These are phyloP conservation scores for Leishmania guyanensis DNA, from an alignment of 208 protist genomes.

Conservation along the genomic window DNA sequence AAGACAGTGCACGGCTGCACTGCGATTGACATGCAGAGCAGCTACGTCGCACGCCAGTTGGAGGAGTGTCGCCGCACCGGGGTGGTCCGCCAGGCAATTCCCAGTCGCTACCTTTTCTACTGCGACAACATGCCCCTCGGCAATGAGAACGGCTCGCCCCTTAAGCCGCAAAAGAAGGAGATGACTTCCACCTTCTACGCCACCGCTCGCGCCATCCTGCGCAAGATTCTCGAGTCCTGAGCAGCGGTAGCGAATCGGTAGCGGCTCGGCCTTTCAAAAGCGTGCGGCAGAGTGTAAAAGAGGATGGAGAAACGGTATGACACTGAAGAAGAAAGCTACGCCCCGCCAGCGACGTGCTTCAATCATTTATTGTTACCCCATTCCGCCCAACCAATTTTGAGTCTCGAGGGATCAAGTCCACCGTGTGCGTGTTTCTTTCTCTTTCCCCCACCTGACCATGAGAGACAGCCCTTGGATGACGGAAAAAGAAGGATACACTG, in stretches of 20 bases:
- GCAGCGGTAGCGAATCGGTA: background rate
- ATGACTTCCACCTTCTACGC: conserved; percentile 75
- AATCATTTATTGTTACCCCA: too few relatives aligned
- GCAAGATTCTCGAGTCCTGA: conserved; percentile 31
- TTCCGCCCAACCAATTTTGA: too few relatives aligned
- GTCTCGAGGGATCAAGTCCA: too few relatives aligned
- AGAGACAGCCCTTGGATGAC: too few relatives aligned
- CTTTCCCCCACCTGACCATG: too few relatives aligned
- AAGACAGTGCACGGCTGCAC: conserved; percentile 76
- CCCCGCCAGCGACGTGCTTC: too few relatives aligned
- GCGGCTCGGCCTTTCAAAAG: too few relatives aligned
- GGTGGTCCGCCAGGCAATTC: conserved; percentile 46
- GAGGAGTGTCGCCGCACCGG: conserved; percentile 73
- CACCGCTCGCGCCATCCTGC: conserved; percentile 48
- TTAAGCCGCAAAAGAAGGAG: conserved; percentile 49
- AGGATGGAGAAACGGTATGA: too few relatives aligned
- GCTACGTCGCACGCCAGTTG: conserved; percentile 76
- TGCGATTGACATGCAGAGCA: conserved; percentile 86
- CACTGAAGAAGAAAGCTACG: too few relatives aligned
- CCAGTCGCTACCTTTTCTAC: conserved; percentile 83
- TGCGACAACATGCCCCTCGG: conserved; percentile 79
- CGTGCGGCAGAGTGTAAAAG: too few relatives aligned
- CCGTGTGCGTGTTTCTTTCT: too few relatives aligned
- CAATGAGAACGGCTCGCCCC: conserved; percentile 50
- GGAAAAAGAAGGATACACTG: too few relatives aligned